Evolutionary conservation across 805 yeast species (phyloP).

Genomic region (Kodamaea nitidulidarum): DNA sequence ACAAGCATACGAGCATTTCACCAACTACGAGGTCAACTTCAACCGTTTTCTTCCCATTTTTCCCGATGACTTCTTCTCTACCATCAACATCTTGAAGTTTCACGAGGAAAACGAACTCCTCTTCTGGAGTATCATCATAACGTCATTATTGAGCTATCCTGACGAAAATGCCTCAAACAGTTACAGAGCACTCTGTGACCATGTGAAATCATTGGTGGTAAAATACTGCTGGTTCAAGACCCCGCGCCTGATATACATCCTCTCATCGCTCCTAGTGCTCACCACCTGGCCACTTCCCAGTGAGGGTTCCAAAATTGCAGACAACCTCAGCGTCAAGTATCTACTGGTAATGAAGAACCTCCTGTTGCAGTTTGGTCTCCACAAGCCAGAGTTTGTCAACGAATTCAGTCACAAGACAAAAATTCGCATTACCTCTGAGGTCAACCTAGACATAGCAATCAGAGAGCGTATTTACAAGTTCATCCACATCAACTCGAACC

Average conservation of each 20-base stretch:
- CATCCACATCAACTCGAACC: constrained; percentile 39
- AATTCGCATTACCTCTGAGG: constrained; percentile 20
- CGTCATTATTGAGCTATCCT: constrained; percentile 26
- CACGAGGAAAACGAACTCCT: constrained; percentile 30
- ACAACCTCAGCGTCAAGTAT: constrained; percentile 34
- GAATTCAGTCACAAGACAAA: constrained; percentile 37
- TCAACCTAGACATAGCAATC: constrained; percentile 30
- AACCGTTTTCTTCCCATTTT: constrained; percentile 32
- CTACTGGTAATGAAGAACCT: constrained; percentile 37
- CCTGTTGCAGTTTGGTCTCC: constrained; percentile 41
- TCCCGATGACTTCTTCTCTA: constrained; percentile 16
- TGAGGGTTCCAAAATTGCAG: constrained; percentile 19
- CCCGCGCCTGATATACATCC: constrained; percentile 40
- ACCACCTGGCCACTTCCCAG: constrained; percentile 45
- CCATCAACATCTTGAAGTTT: constrained; percentile 12
- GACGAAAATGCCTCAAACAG: constrained; percentile 12
- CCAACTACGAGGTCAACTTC: constrained; percentile 26
- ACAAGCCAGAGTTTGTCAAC: constrained; percentile 36
- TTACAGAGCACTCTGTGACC: constrained; percentile 26
- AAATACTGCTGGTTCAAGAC: constrained; percentile 42
- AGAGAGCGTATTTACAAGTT: constrained; percentile 42
- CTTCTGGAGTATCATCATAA: constrained; percentile 39
- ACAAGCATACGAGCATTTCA: constrained; percentile 12
- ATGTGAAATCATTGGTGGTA: constrained; percentile 36
- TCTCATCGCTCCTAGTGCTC: constrained; percentile 36